Percentiles rank a stretch among this genome's conserved stretches.
Evolutionary conservation across 75 land plant species (phyloP).

Genomic region (Pinus taeda): DNA sequence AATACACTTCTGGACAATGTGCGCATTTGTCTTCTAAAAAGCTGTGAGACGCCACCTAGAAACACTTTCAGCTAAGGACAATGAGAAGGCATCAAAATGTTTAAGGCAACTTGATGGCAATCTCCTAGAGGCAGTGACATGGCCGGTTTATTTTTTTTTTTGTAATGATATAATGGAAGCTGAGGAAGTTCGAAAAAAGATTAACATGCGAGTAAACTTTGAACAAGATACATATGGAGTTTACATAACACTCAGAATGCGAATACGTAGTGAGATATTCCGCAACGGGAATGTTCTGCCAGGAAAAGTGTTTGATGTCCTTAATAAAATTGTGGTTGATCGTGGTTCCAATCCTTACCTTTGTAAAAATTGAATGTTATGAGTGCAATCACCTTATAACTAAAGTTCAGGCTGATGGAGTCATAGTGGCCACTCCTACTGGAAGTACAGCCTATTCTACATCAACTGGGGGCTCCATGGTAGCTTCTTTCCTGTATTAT

Average conservation of each 20-base stretch:
- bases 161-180: too few relatives aligned
- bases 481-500: too few relatives aligned
- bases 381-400: slow-evolving; percentile 91
- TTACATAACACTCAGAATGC: slow-evolving; percentile 94
- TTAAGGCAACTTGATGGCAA: too few relatives aligned
- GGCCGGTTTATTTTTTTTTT: too few relatives aligned
- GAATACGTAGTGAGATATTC: slow-evolving; percentile 81
- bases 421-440: slow-evolving; percentile 96
- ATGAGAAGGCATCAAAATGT: too few relatives aligned
- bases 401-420: slow-evolving; percentile 99
- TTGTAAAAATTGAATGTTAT: slow-evolving; percentile 96
- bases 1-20: too few relatives aligned
- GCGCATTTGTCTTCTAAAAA: too few relatives aligned
- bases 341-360: slow-evolving; percentile 97
- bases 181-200: too few relatives aligned
- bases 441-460: slow-evolving; percentile 99
- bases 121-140: too few relatives aligned
- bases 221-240: slow-evolving; percentile 85
- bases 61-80: too few relatives aligned
- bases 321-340: slow-evolving; percentile 97
- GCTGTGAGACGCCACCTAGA: too few relatives aligned
- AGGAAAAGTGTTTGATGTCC: slow-evolving; percentile 92
- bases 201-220: too few relatives aligned
- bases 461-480: slow-evolving; percentile 99
- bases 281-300: slow-evolving; percentile 84